phyloP scores from a whole-genome alignment of 192 early-diverging fungal genomes.

The Radiomyces spectabilis region DNA sequence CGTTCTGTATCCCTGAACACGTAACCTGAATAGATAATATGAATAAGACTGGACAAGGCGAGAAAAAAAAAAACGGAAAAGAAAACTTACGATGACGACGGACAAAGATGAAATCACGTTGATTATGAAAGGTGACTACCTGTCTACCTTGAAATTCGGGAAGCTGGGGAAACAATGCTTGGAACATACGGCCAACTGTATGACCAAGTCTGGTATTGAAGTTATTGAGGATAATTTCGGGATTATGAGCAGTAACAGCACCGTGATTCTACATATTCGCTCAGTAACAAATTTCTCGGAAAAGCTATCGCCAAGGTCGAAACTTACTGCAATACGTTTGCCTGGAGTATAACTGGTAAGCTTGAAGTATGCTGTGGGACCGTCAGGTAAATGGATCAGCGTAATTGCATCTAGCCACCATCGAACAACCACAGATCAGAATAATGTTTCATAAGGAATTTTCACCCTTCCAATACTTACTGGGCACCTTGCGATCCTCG shows the following conservation, averaged over 20 bases:
- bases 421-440: constrained; percentile 1
- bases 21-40: constrained; percentile 47
- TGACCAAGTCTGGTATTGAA: constrained; percentile 95
- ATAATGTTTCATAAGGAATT: not conserved
- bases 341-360: constrained; percentile 72
- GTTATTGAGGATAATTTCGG: constrained; percentile 97
- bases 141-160: constrained; percentile 95
- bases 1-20: constrained; percentile 76
- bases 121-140: constrained; percentile 95
- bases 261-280: constrained; percentile 55
- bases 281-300: not conserved
- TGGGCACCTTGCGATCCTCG: constrained; percentile 87
- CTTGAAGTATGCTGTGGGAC: constrained; percentile 96
- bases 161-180: constrained; percentile 92
- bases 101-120: constrained; percentile 99
- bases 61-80: not conserved
- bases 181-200: constrained; percentile 93
- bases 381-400: constrained; percentile 90
- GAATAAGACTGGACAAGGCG: not conserved
- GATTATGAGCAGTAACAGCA: constrained; percentile 70
- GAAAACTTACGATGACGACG: constrained; percentile 67
- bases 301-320: not conserved
- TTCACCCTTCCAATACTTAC: constrained; percentile 37
- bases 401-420: constrained; percentile 72
- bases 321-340: constrained; percentile 61